Evolutionary conservation across 179 eudicot species (phyloP), one percentile per base, ranked within the genome.

Genomic region (Silene noctiflora): DNA sequence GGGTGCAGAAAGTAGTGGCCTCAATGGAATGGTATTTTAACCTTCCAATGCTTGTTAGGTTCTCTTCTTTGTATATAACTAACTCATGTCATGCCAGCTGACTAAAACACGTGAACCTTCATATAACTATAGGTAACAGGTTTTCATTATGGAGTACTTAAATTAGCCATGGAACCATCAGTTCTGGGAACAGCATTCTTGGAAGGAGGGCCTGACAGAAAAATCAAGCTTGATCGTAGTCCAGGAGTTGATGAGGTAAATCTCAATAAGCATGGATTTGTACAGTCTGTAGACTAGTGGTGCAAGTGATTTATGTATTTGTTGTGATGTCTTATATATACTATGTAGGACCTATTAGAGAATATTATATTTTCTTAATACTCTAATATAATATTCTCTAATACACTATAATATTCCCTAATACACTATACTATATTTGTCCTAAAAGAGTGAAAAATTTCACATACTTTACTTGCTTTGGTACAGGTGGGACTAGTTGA

Each of bases 201-300:
- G 83, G 97, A 95, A 89, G 99, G 99, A 78, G 99, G 99, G 68
- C 97, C 99, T 82, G 96, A 93, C 87, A 82, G 99, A 76, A 95
- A 91, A 84, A 93, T 95, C 67, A 81, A 81, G 76, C 98, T 95
- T 77, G 98, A 95, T 74, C 86, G 82, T 72, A 91, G 86, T 87
- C 99, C 99, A 69, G 99, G 99, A 72, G 83, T 93, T 77, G 98
- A 95, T 81, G 98, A 93, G 98, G 99, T 95, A 87, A 70, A 59
- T 71, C 35, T 76, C 67, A 59, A 39, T 11, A 20, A 61, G 58
- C 24, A n/a, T 63, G 71, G 60, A 51, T 19, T 51, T 51, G n/a
- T 51, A 71, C 27, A 31, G 27, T 20, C 48, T 29, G 19, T 64
- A 46, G 77, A n/a, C 46, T 51, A 13, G 55, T 48, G 16, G 55